Evolutionary conservation across 2,329 filamentous ascomycete species (phyloP).

Genomic region (Elsinoe necatrix): DNA sequence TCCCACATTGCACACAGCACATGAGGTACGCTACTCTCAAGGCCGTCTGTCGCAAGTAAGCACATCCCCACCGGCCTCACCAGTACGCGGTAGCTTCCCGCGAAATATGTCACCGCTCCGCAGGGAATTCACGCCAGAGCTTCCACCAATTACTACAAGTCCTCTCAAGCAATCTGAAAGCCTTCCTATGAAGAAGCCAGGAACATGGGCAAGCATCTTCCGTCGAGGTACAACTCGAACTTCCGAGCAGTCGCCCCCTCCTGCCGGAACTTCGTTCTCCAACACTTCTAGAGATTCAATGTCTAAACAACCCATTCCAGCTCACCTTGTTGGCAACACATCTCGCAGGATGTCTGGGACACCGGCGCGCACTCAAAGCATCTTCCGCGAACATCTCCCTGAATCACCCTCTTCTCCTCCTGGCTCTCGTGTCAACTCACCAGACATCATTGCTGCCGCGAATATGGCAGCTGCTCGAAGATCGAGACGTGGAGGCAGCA

Average conservation of each 20-base stretch:
- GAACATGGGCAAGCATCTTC: constrained; percentile 66
- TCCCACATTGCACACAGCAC: constrained; percentile 41
- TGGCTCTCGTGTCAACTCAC: constrained; percentile 70
- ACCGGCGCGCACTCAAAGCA: constrained; percentile 75
- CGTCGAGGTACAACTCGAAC: constrained; percentile 45
- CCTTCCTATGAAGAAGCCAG: constrained; percentile 17
- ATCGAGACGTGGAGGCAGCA: constrained; percentile 24
- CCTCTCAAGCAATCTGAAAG: constrained; percentile 22
- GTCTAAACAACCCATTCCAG: constrained; percentile 45
- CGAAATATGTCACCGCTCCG: constrained; percentile 42
- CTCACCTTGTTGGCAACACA: constrained; percentile 37
- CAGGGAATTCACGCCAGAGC: constrained; percentile 15
- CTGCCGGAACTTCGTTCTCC: constrained; percentile 58
- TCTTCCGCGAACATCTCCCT: constrained; percentile 84
- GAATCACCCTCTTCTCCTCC: constrained; percentile 81
- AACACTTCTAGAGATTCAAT: constrained; percentile 90
- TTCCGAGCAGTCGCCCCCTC: constrained; percentile 39
- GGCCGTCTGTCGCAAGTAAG: constrained; percentile 29
- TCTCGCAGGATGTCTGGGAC: constrained; percentile 44
- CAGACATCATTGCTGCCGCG: constrained; percentile 46
- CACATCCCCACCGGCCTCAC: constrained; percentile 35
- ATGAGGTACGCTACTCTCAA: constrained; percentile 40
- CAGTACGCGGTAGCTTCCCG: constrained; percentile 26
- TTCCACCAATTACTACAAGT: constrained; percentile 28
- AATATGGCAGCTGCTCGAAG: constrained; percentile 35